These are phyloP conservation scores for Cyberlindnera xylosilytica DNA, from an alignment of 805 yeast genomes.

Conservation along the genomic window DNA sequence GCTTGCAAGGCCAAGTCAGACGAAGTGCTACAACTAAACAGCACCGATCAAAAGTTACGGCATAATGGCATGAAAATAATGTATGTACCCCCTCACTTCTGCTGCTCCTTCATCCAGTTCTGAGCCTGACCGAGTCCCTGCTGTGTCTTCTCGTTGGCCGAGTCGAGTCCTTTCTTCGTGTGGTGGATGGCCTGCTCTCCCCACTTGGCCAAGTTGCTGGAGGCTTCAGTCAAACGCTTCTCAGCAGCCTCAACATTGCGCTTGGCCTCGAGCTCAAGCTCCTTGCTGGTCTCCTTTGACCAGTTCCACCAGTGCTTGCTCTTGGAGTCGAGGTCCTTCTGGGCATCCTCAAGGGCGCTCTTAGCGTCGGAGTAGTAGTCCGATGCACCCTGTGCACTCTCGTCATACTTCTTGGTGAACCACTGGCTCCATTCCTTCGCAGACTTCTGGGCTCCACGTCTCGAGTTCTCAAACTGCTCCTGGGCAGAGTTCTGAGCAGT, in stretches of 20 bases:
- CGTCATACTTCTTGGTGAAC: slow-evolving; percentile 25
- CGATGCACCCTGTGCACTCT: slow-evolving; percentile 25
- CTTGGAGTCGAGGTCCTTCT: slow-evolving; percentile 31
- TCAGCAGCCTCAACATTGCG: slow-evolving; percentile 29
- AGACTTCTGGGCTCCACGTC: slow-evolving; percentile 7
- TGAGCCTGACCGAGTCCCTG: too few relatives aligned
- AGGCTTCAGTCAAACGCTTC: slow-evolving; percentile 19
- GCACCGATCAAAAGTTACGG: too few relatives aligned
- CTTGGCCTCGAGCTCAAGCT: slow-evolving; percentile 31
- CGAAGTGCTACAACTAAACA: too few relatives aligned
- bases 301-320: slow-evolving; percentile 40
- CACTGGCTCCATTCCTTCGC: slow-evolving; percentile 23
- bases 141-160: too few relatives aligned
- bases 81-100: too few relatives aligned
- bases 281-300: slow-evolving; percentile 33
- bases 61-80: too few relatives aligned
- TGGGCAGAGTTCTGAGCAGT: slow-evolving; percentile 40
- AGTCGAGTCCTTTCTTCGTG: too few relatives aligned
- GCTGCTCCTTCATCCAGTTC: too few relatives aligned
- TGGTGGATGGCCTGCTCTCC: too few relatives aligned
- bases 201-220: slow-evolving; percentile 26
- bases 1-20: too few relatives aligned
- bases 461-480: slow-evolving; percentile 34
- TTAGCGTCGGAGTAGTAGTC: slow-evolving; percentile 31
- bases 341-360: slow-evolving; percentile 31